A percentile compares a stretch with the other conserved stretches of the same genome.
These are phyloP conservation scores for Aspergillus transmontanensis DNA, from an alignment of 2,329 filamentous ascomycete species.

Conservation along the genomic window DNA sequence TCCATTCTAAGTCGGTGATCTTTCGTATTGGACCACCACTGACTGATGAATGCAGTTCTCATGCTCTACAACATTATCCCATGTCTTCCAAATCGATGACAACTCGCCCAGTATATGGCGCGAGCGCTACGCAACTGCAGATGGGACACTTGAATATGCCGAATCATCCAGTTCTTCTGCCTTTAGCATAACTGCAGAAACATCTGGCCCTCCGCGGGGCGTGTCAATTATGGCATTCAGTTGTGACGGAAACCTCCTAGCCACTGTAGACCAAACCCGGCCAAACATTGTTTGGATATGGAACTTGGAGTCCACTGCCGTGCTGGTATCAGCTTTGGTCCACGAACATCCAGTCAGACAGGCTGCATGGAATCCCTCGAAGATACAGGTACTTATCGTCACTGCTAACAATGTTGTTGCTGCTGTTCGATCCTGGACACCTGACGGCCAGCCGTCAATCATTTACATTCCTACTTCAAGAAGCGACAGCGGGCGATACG, in stretches of 20 bases:
- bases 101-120: slow-evolving; percentile 38
- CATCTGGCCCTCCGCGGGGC: slow-evolving; percentile 34
- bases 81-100: slow-evolving; percentile 35
- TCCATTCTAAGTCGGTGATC: not conserved
- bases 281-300: slow-evolving; percentile 51
- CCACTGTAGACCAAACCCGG: slow-evolving; percentile 42
- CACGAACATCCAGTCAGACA: slow-evolving; percentile 46
- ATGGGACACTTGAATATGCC: slow-evolving; percentile 37
- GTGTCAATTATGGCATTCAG: slow-evolving; percentile 46
- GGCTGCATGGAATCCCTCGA: slow-evolving; percentile 42
- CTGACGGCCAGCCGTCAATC: slow-evolving; percentile 31
- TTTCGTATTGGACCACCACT: not conserved
- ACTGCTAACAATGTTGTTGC: slow-evolving; percentile 36
- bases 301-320: slow-evolving; percentile 34
- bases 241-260: slow-evolving; percentile 37
- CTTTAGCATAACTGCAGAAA: slow-evolving; percentile 33
- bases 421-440: slow-evolving; percentile 38
- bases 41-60: slow-evolving; percentile 31
- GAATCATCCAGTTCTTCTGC: slow-evolving; percentile 43
- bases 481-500: slow-evolving; percentile 39
- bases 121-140: slow-evolving; percentile 31
- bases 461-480: slow-evolving; percentile 33
- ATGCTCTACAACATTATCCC: slow-evolving; percentile 37
- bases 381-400: slow-evolving; percentile 42
- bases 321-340: slow-evolving; percentile 40